phyloP scores from a whole-genome alignment of 2,329 filamentous ascomycete genomes.

The Talaromyces marneffei region DNA sequence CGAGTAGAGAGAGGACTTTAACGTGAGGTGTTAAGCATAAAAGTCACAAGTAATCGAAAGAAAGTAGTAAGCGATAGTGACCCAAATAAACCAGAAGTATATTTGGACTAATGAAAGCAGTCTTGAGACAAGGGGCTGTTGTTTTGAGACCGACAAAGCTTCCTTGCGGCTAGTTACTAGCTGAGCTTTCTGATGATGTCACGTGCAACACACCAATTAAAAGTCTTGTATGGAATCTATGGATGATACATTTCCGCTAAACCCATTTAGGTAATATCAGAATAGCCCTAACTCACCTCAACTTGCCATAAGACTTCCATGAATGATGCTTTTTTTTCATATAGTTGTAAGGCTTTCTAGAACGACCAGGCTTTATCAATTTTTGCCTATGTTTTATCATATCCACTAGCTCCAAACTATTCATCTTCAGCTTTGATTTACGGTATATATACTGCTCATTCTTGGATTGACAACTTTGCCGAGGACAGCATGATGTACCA shows the following conservation, averaged over 20 bases:
- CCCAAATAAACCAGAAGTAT: neutral
- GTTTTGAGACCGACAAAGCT: constrained; percentile 1
- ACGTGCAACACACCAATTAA: neutral
- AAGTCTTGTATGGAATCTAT: neutral
- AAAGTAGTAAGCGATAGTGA: neutral
- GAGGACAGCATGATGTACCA: too few species aligned
- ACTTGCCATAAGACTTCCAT: neutral
- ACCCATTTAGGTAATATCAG: neutral
- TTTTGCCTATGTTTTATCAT: neutral
- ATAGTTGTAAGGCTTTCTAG: neutral
- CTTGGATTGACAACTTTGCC: too few species aligned
- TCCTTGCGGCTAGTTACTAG: neutral
- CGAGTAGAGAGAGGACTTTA: neutral
- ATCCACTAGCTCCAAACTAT: neutral
- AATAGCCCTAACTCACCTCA: neutral
- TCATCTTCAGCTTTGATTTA: neutral
- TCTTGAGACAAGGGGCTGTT: neutral
- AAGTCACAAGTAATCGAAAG: neutral
- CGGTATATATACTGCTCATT: neutral
- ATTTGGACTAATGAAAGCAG: neutral
- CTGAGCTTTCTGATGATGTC: neutral
- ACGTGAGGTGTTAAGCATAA: neutral
- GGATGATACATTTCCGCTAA: neutral
- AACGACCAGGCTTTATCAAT: neutral
- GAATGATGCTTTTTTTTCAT: neutral